Base-by-base conservation (phyloP, 1,139 yeast genomes). In the Saccharomycopsis hybrid region DNA sequence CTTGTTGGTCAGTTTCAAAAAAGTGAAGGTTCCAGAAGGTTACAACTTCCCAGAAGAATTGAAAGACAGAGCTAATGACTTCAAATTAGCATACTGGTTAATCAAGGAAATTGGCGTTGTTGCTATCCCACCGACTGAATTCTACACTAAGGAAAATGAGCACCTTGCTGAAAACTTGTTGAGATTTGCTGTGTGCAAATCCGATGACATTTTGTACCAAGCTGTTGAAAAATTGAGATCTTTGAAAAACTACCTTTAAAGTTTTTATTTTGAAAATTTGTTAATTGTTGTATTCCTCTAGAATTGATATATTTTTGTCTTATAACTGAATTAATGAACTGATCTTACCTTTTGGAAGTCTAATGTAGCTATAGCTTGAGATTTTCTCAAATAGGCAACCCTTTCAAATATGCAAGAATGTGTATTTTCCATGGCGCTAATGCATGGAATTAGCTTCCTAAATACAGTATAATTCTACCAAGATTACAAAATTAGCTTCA, bases 141-240 rank as follows among this genome's bases (percentile, higher is more conserved):
- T 92, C 63, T 80, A 87, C 62, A 76, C 79, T 43, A 74, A 78
- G 44, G 82, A 85, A 64, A 77, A 78, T 54, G 90, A 86, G 33
- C 74, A 78, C 53, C 78, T 82, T 18, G 89, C 92, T 48, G 96
- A 89, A 62, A 84, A 86, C 59, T 80, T 89, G 64, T 72, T 92
- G 55, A 80, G 98, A 64, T 90, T 92, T 66, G 97, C 98, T 13
- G 95, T 92, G 18, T 92, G 98, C 73, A 92, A 92, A 69, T 96
- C 85, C 60, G 95, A 92, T 63, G 72, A 70, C 3, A 73, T 87
- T 55, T 74, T 92, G 58, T 80, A 79, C 56, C 88, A 84, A 57
- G 97, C 97, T 0, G 95, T 84, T 24, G 76, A 72, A 53, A 80
- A 90, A 68, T 76, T 92, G 58, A 72, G 76, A 59, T 77, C 76